phyloP scores from a whole-genome alignment of 371 early-diverging fungal species.

The Batkoa obscura region DNA sequence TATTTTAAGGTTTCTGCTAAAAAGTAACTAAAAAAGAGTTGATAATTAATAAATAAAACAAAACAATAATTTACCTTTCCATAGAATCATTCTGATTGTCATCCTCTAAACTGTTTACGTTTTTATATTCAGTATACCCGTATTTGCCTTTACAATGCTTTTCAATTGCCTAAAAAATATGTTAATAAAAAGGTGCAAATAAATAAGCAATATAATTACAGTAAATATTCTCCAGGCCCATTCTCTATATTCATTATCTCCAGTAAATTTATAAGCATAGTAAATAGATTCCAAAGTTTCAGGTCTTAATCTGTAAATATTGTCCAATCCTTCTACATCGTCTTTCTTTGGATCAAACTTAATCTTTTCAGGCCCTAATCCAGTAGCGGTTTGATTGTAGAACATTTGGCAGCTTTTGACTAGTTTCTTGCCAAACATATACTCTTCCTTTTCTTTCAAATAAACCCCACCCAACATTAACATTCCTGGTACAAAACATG shows the following conservation, averaged over 20 bases:
- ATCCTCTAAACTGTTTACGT: conserved; percentile 23
- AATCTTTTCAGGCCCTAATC: conserved; percentile 32
- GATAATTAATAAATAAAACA: not conserved
- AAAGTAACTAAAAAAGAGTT: conserved; percentile 22
- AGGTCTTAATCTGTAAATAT: not conserved
- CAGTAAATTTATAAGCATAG: conserved; percentile 48
- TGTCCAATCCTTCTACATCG: not conserved
- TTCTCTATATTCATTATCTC: conserved; percentile 48
- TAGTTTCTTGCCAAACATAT: not conserved
- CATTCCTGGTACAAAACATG: conserved; percentile 4
- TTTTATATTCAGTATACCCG: conserved; percentile 34
- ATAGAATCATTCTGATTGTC: conserved; percentile 11
- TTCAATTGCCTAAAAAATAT: conserved; percentile 42
- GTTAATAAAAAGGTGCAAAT: conserved; percentile 20
- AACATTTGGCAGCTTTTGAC: not conserved
- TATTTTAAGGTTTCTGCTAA: conserved; percentile 89
- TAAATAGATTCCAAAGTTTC: conserved; percentile 66
- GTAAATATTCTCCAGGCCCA: conserved; percentile 31
- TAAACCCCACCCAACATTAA: not conserved
- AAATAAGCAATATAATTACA: not conserved
- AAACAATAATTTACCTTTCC: conserved; percentile 11
- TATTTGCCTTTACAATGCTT: conserved; percentile 28
- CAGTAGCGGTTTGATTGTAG: conserved; percentile 15
- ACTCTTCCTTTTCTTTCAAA: not conserved
- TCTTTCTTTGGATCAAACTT: not conserved